Percentiles rank a stretch among this genome's conserved stretches.
Conservation (phyloP, 305 asterid genomes). For the Fraxinus greggii region DNA sequence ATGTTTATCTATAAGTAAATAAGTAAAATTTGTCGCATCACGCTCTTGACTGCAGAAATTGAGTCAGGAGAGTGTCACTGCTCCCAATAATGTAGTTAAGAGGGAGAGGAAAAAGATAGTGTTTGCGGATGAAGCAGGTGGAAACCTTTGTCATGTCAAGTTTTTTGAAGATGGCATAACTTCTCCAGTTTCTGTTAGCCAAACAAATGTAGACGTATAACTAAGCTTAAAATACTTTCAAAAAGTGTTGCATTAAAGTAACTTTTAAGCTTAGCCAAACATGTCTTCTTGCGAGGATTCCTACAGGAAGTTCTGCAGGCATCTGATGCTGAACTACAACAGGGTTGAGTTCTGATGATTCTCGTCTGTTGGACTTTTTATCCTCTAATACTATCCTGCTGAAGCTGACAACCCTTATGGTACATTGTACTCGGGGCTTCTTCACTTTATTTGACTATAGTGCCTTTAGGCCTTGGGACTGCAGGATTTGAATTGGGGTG, state of each 20-base stretch:
- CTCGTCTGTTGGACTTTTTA: neutral
- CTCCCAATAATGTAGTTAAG: slow-evolving; percentile 29
- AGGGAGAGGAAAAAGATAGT: slow-evolving; percentile 55
- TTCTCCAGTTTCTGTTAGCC: slow-evolving; percentile 30
- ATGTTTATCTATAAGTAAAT: neutral
- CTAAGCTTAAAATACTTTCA: neutral
- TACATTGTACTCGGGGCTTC: neutral
- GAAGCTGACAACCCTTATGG: neutral
- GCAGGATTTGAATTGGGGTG: neutral
- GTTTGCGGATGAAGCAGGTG: slow-evolving; percentile 94
- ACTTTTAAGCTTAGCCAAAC: neutral
- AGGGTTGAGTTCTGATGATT: neutral
- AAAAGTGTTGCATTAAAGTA: neutral
- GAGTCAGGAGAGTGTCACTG: slow-evolving; percentile 43
- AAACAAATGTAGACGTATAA: neutral
- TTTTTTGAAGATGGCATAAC: slow-evolving; percentile 39
- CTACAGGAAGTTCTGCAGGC: neutral
- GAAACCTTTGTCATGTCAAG: slow-evolving; percentile 68
- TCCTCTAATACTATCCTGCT: neutral
- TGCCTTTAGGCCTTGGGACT: neutral
- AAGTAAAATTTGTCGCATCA: neutral
- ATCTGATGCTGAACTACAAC: neutral
- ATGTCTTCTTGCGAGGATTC: neutral
- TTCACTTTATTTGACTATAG: neutral
- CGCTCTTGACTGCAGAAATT: slow-evolving; percentile 42